Conservation (phyloP, 148 eudicot species). For the Agrostemma githago region DNA sequence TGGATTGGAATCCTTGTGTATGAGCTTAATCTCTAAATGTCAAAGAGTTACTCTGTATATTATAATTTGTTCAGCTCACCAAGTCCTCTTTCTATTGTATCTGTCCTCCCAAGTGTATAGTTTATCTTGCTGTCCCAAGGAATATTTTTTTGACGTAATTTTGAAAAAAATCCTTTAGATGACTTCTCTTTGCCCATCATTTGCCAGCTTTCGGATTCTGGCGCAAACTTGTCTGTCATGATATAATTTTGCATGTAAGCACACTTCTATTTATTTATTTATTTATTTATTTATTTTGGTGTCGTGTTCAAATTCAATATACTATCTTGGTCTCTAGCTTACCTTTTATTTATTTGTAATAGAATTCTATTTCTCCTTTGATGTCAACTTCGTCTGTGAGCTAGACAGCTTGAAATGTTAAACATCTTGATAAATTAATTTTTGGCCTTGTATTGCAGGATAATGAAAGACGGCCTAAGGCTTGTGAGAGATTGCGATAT, state of each 20-base stretch:
- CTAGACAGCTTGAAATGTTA: not conserved
- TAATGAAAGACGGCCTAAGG: conserved; percentile 6
- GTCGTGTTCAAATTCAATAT: not conserved
- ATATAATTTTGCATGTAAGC: not conserved
- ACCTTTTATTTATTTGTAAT: not conserved
- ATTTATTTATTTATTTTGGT: not conserved
- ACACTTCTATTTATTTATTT: not conserved
- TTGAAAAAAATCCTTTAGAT: not conserved
- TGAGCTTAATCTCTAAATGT: not conserved
- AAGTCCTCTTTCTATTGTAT: not conserved
- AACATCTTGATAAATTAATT: conserved; percentile 1
- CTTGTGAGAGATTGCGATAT: conserved; percentile 15
- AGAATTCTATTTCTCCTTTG: not conserved
- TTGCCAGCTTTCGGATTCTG: not conserved
- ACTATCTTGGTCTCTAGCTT: not conserved
- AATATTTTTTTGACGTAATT: not conserved
- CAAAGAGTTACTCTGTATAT: no score
- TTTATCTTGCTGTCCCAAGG: not conserved
- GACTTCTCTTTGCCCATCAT: not conserved
- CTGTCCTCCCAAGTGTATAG: not conserved
- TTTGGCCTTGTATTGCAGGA: conserved; percentile 10
- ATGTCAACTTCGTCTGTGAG: not conserved
- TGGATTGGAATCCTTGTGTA: not conserved
- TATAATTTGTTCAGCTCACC: not conserved
- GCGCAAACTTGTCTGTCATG: not conserved